Evolutionary conservation across 2,329 filamentous ascomycete species (phyloP).

Genomic region (Xylariaceae sp.): DNA sequence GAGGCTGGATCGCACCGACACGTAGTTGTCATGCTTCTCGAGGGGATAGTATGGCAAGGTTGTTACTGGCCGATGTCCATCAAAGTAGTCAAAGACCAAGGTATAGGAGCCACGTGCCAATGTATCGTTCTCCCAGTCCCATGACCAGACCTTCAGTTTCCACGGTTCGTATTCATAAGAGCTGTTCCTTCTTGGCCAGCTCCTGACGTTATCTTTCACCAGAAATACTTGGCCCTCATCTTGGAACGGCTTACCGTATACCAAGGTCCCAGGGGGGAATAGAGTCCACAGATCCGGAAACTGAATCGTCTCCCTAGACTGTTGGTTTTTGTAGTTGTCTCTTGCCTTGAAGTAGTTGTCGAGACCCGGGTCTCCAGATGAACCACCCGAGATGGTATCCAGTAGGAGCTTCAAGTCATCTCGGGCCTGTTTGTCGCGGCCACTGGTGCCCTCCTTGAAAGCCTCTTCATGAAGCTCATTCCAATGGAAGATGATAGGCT

Average conservation of each 20-base stretch:
- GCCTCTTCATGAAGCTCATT: neutral
- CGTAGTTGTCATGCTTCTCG: neutral
- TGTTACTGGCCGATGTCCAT: neutral
- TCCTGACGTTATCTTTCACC: neutral
- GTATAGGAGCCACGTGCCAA: neutral
- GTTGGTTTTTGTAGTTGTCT: neutral
- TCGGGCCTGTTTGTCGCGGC: neutral
- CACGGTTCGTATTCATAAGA: neutral
- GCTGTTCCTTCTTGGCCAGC: neutral
- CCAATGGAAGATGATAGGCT: conserved; percentile 1
- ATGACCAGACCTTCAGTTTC: neutral
- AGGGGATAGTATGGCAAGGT: neutral
- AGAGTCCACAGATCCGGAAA: conserved; percentile 4
- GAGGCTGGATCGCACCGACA: neutral
- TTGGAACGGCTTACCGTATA: conserved; percentile 3
- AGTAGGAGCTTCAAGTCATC: conserved; percentile 1
- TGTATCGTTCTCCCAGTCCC: conserved; percentile 1
- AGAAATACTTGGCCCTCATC: conserved; percentile 2
- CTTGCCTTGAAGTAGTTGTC: conserved; percentile 1
- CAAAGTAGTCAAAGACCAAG: conserved; percentile 1
- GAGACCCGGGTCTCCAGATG: neutral
- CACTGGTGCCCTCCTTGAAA: neutral
- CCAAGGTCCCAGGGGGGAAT: conserved; percentile 2
- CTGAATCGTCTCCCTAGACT: neutral
- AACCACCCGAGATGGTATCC: neutral